phyloP scores from a whole-genome alignment of 441 rosid species.

The Corymbia calophylla region DNA sequence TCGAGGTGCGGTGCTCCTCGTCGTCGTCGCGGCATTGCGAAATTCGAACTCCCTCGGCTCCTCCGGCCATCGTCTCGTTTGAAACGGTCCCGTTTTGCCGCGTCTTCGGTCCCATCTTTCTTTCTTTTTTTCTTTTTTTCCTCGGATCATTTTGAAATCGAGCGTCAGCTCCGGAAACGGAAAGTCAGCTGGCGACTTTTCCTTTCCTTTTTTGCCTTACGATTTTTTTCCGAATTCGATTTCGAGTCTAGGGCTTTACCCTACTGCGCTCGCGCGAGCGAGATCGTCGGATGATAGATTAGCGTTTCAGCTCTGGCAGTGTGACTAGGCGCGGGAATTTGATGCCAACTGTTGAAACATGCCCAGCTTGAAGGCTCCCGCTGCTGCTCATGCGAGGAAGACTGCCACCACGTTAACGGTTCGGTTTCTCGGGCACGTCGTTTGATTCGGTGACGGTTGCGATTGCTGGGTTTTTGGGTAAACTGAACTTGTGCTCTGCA shows the following conservation, averaged over 20 bases:
- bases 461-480: not conserved
- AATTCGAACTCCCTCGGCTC: not conserved
- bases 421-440: not conserved
- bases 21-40: not conserved
- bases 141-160: not conserved
- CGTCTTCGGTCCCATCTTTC: not conserved
- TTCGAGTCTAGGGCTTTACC: not conserved
- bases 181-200: not conserved
- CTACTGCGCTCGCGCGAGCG: not conserved
- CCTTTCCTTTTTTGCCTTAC: not conserved
- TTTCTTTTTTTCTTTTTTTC: not conserved
- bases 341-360: conserved; percentile 10
- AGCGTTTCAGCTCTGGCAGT: not conserved
- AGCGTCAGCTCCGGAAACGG: not conserved
- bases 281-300: not conserved
- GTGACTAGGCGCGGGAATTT: not conserved
- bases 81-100: not conserved
- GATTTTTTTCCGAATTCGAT: not conserved
- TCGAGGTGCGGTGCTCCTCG: not conserved
- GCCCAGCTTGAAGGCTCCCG: conserved; percentile 81
- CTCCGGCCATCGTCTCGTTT: not conserved
- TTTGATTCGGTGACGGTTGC: not conserved
- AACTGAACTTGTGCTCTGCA: not conserved
- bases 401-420: conserved; percentile 78
- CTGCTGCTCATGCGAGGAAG: conserved; percentile 24